A percentile compares a stretch with the other conserved stretches of the same genome.
phyloP scores from a whole-genome alignment of 371 early-diverging fungal species.

The Dichotomocladium elegans region DNA sequence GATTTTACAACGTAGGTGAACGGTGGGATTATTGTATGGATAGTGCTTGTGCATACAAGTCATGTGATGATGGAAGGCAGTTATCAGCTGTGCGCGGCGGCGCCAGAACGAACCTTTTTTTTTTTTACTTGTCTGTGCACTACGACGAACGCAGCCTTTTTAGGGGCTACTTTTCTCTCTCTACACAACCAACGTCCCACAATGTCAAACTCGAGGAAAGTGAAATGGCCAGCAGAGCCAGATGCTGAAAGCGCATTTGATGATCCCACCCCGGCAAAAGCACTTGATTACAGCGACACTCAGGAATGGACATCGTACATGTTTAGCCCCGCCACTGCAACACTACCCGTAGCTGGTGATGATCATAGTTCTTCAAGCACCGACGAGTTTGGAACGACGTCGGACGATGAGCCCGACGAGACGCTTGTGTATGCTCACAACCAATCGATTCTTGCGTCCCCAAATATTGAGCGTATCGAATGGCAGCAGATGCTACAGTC shows the following conservation, averaged over 20 bases:
- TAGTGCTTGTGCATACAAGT: no score
- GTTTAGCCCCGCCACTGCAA: not conserved
- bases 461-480: constrained; percentile 66
- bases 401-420: constrained; percentile 10
- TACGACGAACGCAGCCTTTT: no score
- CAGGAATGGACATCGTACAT: not conserved
- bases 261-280: no score
- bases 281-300: no score
- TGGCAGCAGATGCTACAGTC: constrained; percentile 87
- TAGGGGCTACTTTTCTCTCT: not conserved
- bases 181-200: not conserved
- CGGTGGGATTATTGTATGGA: no score
- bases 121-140: not conserved
- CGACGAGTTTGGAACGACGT: constrained; percentile 14
- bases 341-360: constrained; percentile 1
- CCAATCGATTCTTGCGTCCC: constrained; percentile 18
- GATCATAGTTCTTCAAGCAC: constrained; percentile 17
- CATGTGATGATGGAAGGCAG: no score
- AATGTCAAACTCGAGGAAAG: not conserved
- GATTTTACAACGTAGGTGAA: no score
- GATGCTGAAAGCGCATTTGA: not conserved
- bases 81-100: no score
- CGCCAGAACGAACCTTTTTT: no score
- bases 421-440: constrained; percentile 25
- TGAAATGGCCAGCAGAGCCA: not conserved